Evolutionary conservation across 1,284 basidiomycete genomes (phyloP).

Genomic region (Cutaneotrichosporon sp.): DNA sequence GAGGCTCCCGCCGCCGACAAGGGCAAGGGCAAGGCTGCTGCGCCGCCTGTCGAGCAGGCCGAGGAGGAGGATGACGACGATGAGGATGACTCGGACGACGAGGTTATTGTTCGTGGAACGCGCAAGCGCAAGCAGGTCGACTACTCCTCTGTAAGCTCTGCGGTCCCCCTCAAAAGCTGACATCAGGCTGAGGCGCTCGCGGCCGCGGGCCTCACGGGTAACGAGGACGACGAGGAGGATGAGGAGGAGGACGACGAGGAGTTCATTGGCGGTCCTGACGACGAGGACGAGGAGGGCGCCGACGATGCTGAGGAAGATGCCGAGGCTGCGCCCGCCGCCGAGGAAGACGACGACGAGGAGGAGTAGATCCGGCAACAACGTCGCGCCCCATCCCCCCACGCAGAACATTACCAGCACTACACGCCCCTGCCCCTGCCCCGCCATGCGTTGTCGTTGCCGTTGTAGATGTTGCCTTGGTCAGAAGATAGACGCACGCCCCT

Average conservation of each 20-base stretch:
- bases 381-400: no score
- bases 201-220: conserved; percentile 31
- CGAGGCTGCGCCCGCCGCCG: conserved; percentile 22
- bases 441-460: no score
- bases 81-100: conserved; percentile 26
- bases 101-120: conserved; percentile 27
- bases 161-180: conserved; percentile 2
- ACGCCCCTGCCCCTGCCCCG: no score
- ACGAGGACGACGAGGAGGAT: conserved; percentile 17
- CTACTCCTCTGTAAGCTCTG: conserved; percentile 33
- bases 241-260: conserved; percentile 23
- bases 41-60: conserved; percentile 14
- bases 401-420: no score
- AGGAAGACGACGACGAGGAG: conserved; percentile 27
- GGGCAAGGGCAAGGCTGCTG: conserved; percentile 30
- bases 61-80: conserved; percentile 21
- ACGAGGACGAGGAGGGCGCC: conserved; percentile 19
- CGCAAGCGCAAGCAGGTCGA: conserved; percentile 31
- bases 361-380: not conserved
- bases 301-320: conserved; percentile 17
- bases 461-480: no score
- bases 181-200: conserved; percentile 31
- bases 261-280: conserved; percentile 23
- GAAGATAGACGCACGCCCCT: no score
- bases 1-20: conserved; percentile 14